Evolutionary conservation across 495 filamentous ascomycete genomes (phyloP).

Genomic region (Recurvomyces mirabilis): DNA sequence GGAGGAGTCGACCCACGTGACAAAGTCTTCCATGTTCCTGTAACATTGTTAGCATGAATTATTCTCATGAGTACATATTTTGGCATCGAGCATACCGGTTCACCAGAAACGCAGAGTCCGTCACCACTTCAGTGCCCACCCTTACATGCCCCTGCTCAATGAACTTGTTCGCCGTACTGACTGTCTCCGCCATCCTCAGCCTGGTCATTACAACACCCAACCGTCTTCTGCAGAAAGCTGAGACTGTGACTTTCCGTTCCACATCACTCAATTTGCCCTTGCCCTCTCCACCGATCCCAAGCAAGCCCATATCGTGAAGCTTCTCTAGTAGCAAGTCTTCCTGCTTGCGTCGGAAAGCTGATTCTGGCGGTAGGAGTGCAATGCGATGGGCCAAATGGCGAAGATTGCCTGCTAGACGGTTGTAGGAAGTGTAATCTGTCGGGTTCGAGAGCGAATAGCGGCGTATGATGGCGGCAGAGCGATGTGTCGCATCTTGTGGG

Average conservation of each 20-base stretch:
- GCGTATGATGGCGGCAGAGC: conserved; percentile 64
- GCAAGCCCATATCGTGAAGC: conserved; percentile 78
- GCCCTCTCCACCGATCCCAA: conserved; percentile 39
- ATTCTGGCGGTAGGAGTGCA: conserved; percentile 60
- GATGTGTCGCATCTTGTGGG: conserved; percentile 76
- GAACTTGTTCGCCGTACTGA: conserved; percentile 69
- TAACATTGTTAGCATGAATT: conserved; percentile 27
- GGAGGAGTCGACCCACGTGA: conserved; percentile 90
- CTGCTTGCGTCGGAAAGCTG: conserved; percentile 64
- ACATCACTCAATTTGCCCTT: conserved; percentile 62
- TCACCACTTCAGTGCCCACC: conserved; percentile 83
- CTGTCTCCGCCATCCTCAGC: conserved; percentile 77
- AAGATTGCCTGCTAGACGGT: conserved; percentile 70
- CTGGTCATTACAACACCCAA: conserved; percentile 82
- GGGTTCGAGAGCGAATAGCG: conserved; percentile 84
- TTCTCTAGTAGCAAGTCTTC: conserved; percentile 79
- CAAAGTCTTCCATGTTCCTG: conserved; percentile 86
- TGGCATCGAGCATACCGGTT: conserved; percentile 36
- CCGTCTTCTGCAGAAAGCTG: conserved; percentile 66
- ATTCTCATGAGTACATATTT: conserved; percentile 1
- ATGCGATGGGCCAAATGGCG: conserved; percentile 81
- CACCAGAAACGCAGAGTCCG: conserved; percentile 69
- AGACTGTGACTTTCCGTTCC: conserved; percentile 77
- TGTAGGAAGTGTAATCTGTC: conserved; percentile 81
- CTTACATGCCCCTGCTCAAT: conserved; percentile 94